Conservation (phyloP, 306 rosid genomes). For the Albizia julibrissin region DNA sequence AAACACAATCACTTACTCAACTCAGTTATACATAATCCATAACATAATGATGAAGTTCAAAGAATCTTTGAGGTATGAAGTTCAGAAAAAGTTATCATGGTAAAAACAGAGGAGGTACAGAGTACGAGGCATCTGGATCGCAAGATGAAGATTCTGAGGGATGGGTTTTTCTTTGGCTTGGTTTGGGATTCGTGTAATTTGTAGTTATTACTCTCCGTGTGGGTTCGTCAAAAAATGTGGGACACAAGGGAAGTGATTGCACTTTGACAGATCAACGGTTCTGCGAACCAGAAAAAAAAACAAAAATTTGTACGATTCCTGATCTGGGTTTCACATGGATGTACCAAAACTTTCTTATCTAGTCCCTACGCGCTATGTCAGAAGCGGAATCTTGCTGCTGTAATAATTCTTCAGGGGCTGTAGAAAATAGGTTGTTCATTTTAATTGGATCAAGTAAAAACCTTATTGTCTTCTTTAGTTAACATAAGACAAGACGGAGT, state of each 20-base stretch:
- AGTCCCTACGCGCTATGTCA: not conserved
- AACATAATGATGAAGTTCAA: not conserved
- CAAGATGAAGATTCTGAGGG: not conserved
- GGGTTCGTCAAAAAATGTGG: not conserved
- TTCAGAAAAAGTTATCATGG: not conserved
- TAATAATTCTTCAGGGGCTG: not conserved
- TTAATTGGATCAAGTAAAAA: too few species aligned
- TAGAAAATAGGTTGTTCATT: not conserved
- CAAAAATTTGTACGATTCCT: not conserved
- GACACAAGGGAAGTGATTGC: not conserved
- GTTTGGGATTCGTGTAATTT: conserved; percentile 18
- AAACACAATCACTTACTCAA: not conserved
- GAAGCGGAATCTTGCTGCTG: not conserved
- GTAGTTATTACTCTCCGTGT: too few species aligned
- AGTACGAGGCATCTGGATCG: not conserved
- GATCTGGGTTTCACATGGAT: not conserved
- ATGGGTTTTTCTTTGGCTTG: not conserved
- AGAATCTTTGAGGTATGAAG: not conserved
- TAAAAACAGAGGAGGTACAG: not conserved
- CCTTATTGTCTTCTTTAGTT: too few species aligned
- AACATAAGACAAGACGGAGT: too few species aligned
- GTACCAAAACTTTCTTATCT: not conserved
- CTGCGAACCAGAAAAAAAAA: not conserved
- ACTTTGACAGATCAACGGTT: not conserved
- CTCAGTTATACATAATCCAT: not conserved